Percentiles rank a stretch among this genome's conserved stretches.
phyloP scores from a whole-genome alignment of 2,329 filamentous ascomycete genomes.

The Colletotrichum filicis region DNA sequence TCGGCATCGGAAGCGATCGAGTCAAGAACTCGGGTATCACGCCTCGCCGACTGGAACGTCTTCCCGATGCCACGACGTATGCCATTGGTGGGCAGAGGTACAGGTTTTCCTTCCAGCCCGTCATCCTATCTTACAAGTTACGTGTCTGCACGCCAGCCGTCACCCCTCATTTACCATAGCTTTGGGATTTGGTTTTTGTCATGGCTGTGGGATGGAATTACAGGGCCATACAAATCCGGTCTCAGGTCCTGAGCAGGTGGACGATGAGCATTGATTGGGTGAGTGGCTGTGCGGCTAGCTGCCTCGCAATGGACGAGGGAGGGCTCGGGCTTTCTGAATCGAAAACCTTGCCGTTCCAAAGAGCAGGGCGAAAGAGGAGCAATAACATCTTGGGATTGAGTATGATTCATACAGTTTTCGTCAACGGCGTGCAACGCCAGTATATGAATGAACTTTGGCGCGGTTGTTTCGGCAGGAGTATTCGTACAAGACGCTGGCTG shows the following conservation, averaged over 20 bases:
- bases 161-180: neutral
- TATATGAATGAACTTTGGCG: neutral
- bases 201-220: constrained; percentile 14
- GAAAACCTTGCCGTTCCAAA: neutral
- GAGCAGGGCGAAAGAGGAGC: neutral
- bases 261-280: constrained; percentile 12
- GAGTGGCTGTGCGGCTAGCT: constrained; percentile 1
- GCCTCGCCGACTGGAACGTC: neutral
- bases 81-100: neutral
- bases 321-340: neutral
- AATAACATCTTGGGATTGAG: neutral
- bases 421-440: constrained; percentile 4
- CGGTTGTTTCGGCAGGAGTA: neutral
- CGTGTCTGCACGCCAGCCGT: constrained; percentile 3
- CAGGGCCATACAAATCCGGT: constrained; percentile 27
- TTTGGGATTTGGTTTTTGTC: constrained; percentile 5
- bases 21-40: neutral
- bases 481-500: neutral
- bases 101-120: neutral
- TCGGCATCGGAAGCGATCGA: neutral
- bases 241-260: constrained; percentile 21
- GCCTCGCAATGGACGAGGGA: constrained; percentile 1
- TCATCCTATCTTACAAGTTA: constrained; percentile 7
- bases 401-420: neutral
- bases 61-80: neutral